Evolutionary conservation across 2,329 filamentous ascomycete genomes (phyloP), one percentile per base, ranked within the genome.

Genomic region (Fusarium veterinarium): DNA sequence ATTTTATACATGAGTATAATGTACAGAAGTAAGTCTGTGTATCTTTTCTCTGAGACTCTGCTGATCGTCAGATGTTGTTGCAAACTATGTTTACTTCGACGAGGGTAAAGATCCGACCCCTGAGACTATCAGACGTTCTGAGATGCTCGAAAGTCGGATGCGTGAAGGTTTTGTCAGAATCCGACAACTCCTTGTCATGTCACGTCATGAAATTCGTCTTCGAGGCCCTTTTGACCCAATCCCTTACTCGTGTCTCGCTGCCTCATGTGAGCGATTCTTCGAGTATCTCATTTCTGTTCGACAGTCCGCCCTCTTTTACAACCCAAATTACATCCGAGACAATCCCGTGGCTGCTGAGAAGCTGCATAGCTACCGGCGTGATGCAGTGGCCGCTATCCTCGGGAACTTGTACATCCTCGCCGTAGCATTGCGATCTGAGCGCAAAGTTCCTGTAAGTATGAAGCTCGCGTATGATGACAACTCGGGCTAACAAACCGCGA

Each of bases 141-240:
- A 90, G 77, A 85, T 88, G 76, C 84, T 90, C 6, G 89, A 91
- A 78, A 88, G 87, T 17, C 84, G 87, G 35, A 80, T 91, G n/a
- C 83, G 89, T 45, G 89, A 91, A 80, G 88, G 88, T 7, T 90
- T 90, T 53, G 86, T 90, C 11, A 81, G 88, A 45, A 86, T 90
- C 58, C 81, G 88, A 44, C 87, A 90, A 73, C 81, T 90, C 14
- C 78, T 90, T 62, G 87, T 83, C 40, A 82, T 90, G 68, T 89
- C 89, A 0, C 84, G 86, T 23, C 89, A 91, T 73, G 89, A 91
- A 73, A 85, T 89, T 69, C 87, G 89, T 5, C 83, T 90, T 40
- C 85, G 88, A 28, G 88, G 84, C 3, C 86, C 87, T 3, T 90
- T 90, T 71, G 84, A 90, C 61, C 85, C 87, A 2, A 79, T 87